Conservation (phyloP, 225 moss, liverwort and hornwort genomes). For the Climacium dendroides region DNA sequence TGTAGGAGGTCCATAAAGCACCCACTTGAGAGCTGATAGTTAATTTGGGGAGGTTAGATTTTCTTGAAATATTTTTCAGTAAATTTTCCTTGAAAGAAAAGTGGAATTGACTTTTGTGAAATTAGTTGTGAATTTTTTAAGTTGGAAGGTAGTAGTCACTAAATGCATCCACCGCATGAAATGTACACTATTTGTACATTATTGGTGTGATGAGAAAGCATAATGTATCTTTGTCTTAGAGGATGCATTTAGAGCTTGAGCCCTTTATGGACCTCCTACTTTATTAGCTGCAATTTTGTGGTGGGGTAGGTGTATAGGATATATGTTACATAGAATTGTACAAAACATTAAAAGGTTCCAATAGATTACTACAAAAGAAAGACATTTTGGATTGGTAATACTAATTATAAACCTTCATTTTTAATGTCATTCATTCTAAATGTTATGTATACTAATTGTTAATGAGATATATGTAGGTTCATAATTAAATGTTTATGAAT, state of each 20-base stretch:
- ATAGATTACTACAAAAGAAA: background rate
- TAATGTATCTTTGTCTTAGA: background rate
- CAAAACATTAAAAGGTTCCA: background rate
- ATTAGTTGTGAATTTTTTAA: background rate
- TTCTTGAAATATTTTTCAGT: background rate
- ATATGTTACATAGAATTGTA: background rate
- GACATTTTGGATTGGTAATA: background rate
- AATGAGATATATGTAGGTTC: background rate
- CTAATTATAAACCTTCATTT: background rate
- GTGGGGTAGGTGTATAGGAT: rapidly evolving
- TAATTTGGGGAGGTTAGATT: background rate
- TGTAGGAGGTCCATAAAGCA: background rate
- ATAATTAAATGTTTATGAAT: background rate
- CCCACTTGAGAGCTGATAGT: background rate
- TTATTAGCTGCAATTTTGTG: background rate
- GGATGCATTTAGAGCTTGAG: too few relatives aligned
- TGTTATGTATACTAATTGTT: background rate
- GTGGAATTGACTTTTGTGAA: background rate
- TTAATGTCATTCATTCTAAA: background rate
- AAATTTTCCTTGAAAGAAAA: background rate
- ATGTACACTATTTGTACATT: background rate
- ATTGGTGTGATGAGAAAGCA: background rate
- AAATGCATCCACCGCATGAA: rapidly evolving
- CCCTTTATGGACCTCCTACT: too few relatives aligned
- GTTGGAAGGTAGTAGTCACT: rapidly evolving